Evolutionary conservation across 2,329 filamentous ascomycete genomes (phyloP), one percentile per base, ranked within the genome.

Genomic region (Arthrinium phaeospermum): DNA sequence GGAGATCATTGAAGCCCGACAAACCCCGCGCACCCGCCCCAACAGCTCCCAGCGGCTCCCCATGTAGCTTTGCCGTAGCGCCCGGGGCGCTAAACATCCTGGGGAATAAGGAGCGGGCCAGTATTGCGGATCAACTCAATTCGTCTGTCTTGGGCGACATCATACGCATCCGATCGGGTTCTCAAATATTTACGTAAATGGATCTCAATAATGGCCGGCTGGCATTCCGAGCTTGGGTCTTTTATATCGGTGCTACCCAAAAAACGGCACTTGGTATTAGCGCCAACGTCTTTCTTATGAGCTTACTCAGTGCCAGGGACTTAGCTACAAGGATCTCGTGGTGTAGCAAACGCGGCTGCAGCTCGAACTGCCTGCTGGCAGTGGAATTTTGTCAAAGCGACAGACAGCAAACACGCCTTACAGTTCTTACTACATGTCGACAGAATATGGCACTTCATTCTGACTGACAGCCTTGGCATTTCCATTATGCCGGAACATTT

Each of bases 121-220:
- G 19, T n/a, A 64, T 41, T 41, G 57, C 30, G 13, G 34, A 41
- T 64, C 34, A 13, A 41, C 5, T n/a, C 41, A 10, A 1, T 16
- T 37, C 14, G 3, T 3, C 1, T 37, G 2, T 2, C n/a, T 0
- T 10, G 1, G 7, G 7, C 8, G 7, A 49, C 1, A 49, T 8
- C 1, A 49, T 10, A 6, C 22, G 1, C 19, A n/a, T 49, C n/a
- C 46, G 22, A 49, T 3, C 10, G 19, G 8, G n/a, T n/a, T 8
- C 5, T 49, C 10, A 8, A 41, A 41, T 22, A 7, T 34, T 37
- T 12, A 61, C 30, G 30, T 37, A 37, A 22, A 57, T 41, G 37
- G 7, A 41, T 41, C 8, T 10, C 27, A 30, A 16, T 19, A 8
- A 12, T 53, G 13, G 6, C 14, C 0, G 51, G 5, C 30, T 34